phyloP scores from a whole-genome alignment of 164 flowering plant species.

The Platanus orientalis region DNA sequence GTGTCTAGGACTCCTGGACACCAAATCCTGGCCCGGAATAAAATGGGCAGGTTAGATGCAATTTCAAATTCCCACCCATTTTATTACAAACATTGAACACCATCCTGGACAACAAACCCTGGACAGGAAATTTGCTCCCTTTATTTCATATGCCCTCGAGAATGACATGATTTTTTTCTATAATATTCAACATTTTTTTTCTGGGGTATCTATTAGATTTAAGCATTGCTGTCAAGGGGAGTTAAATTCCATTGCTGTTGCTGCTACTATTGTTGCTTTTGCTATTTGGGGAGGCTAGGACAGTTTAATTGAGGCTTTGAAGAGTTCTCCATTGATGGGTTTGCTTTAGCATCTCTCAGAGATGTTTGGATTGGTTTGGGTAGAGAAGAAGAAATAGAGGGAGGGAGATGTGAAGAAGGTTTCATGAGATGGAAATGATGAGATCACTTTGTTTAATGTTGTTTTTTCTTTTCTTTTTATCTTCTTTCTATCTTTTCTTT shows the following conservation, averaged over 20 bases:
- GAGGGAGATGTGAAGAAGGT: slow-evolving; percentile 42
- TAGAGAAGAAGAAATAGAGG: slow-evolving; percentile 22
- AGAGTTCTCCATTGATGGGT: slow-evolving; percentile 40
- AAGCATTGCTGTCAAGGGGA: slow-evolving; percentile 48
- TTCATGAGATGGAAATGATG: slow-evolving; percentile 18
- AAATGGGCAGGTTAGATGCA: too few species aligned
- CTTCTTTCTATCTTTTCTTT: slow-evolving; percentile 3
- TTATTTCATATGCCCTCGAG: too few species aligned
- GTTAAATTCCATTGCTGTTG: slow-evolving; percentile 36
- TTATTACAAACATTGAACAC: too few species aligned
- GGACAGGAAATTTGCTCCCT: too few species aligned
- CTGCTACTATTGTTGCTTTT: slow-evolving; percentile 34
- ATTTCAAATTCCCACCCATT: too few species aligned
- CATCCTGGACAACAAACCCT: too few species aligned
- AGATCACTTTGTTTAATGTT: slow-evolving; percentile 16
- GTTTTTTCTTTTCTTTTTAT: not conserved
- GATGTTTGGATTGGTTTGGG: too few species aligned
- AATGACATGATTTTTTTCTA: too few species aligned
- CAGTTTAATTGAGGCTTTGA: slow-evolving; percentile 36
- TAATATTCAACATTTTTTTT: too few species aligned
- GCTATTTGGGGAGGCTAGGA: slow-evolving; percentile 40
- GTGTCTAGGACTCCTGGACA: too few species aligned
- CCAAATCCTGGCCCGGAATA: too few species aligned
- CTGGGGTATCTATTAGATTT: too few species aligned
- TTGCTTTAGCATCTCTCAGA: not conserved